phyloP scores from a whole-genome alignment of 805 yeast genomes.

The Yarrowia divulgata region DNA sequence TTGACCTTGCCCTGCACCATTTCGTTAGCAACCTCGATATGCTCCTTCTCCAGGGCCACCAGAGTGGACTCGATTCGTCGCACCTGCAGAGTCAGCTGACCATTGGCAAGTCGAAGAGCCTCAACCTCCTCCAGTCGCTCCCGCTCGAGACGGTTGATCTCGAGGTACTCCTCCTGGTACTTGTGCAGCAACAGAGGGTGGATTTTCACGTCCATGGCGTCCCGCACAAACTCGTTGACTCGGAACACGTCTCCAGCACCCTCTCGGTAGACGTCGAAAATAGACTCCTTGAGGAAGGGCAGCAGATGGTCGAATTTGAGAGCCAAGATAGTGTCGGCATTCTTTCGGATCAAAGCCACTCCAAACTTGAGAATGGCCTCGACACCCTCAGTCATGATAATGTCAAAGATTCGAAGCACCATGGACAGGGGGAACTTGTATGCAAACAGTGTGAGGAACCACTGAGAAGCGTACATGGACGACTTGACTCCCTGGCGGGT shows the following conservation, averaged over 20 bases:
- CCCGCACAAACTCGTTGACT: constrained; percentile 76
- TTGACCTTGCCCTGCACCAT: constrained; percentile 80
- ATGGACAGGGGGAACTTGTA: constrained; percentile 91
- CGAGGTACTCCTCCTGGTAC: constrained; percentile 76
- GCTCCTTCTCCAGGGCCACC: constrained; percentile 77
- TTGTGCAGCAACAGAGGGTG: constrained; percentile 75
- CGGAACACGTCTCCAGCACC: constrained; percentile 56
- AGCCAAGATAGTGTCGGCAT: constrained; percentile 63
- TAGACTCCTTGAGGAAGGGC: constrained; percentile 76
- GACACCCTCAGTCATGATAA: constrained; percentile 87
- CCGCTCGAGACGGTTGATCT: constrained; percentile 70
- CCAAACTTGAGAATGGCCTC: constrained; percentile 88
- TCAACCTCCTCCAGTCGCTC: constrained; percentile 71
- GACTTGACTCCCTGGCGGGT: constrained; percentile 86
- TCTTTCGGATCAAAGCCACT: constrained; percentile 75
- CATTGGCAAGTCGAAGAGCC: constrained; percentile 66
- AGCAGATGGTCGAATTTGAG: constrained; percentile 79
- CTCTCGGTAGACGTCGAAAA: constrained; percentile 73
- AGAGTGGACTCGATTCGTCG: constrained; percentile 74
- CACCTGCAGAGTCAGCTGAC: constrained; percentile 73
- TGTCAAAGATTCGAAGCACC: constrained; percentile 86
- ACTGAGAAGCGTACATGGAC: constrained; percentile 96
- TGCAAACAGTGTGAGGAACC: constrained; percentile 95
- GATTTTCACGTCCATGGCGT: constrained; percentile 76
- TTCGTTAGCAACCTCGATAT: constrained; percentile 83